phyloP scores from a whole-genome alignment of 495 filamentous ascomycete species.

The Neurospora tetraspora region DNA sequence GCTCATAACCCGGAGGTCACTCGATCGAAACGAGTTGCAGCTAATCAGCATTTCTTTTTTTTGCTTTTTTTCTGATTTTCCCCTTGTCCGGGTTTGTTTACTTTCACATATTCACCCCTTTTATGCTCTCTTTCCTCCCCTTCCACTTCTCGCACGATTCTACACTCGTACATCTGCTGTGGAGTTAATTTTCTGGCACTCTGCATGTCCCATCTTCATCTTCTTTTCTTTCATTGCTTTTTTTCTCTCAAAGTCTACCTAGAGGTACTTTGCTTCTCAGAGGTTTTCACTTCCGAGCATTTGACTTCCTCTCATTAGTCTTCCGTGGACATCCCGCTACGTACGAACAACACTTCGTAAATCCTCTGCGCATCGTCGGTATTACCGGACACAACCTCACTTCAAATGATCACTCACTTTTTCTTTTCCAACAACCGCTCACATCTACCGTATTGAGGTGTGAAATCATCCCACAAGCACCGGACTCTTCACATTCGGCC shows the following conservation, averaged over 20 bases:
- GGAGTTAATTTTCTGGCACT: not conserved
- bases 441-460: not conserved
- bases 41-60: constrained; percentile 6
- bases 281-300: not conserved
- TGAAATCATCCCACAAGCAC: not conserved
- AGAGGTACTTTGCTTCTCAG: too few relatives aligned
- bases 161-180: not conserved
- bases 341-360: not conserved
- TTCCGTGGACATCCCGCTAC: not conserved
- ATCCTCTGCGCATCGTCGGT: not conserved
- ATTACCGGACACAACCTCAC: not conserved
- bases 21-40: constrained; percentile 15
- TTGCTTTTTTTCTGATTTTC: not conserved
- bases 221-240: too few relatives aligned
- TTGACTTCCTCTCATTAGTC: not conserved
- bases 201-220: too few relatives aligned
- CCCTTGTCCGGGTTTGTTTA: not conserved
- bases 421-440: not conserved
- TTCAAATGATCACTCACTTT: not conserved
- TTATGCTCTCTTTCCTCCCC: not conserved
- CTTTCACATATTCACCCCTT: not conserved
- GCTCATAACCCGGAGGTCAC: constrained; percentile 17
- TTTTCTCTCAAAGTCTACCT: not conserved
- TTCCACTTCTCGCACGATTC: not conserved
- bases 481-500: not conserved